phyloP scores from a whole-genome alignment of 164 flowering plant genomes.

The Umbellularia californica region DNA sequence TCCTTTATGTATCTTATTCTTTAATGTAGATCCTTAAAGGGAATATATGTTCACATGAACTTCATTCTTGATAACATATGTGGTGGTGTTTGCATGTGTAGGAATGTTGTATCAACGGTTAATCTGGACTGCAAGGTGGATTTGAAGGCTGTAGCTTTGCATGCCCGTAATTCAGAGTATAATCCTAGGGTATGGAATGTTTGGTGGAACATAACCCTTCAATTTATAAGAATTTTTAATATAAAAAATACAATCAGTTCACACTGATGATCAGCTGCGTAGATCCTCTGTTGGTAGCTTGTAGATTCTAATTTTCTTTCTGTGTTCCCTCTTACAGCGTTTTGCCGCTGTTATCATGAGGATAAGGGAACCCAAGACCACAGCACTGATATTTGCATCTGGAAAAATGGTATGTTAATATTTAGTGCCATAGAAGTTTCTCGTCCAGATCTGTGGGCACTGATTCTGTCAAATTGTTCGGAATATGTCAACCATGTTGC shows the following conservation, averaged over 20 bases:
- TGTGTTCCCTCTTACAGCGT: slow-evolving; percentile 44
- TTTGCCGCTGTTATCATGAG: slow-evolving; percentile 97
- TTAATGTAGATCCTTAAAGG: neutral
- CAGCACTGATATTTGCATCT: slow-evolving; percentile 88
- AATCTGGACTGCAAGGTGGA: slow-evolving; percentile 90
- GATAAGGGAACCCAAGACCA: slow-evolving; percentile 86
- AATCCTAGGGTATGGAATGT: slow-evolving; percentile 64
- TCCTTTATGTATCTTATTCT: neutral
- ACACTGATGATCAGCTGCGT: neutral
- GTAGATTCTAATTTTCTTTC: neutral
- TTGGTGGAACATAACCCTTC: neutral
- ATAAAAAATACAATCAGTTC: neutral
- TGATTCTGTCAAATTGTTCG: too few relatives aligned
- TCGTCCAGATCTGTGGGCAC: neutral
- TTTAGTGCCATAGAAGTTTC: neutral
- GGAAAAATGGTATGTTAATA: slow-evolving; percentile 74
- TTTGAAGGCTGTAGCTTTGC: slow-evolving; percentile 77
- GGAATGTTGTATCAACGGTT: slow-evolving; percentile 97
- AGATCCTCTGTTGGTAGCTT: neutral
- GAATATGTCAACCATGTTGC: too few relatives aligned
- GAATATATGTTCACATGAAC: too few relatives aligned
- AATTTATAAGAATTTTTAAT: too few relatives aligned
- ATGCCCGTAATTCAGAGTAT: slow-evolving; percentile 91
- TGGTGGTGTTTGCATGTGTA: slow-evolving; percentile 15
- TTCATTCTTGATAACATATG: neutral